Conservation (phyloP, 768 basidiomycete species). For the Sistotremastrum suecicum region DNA sequence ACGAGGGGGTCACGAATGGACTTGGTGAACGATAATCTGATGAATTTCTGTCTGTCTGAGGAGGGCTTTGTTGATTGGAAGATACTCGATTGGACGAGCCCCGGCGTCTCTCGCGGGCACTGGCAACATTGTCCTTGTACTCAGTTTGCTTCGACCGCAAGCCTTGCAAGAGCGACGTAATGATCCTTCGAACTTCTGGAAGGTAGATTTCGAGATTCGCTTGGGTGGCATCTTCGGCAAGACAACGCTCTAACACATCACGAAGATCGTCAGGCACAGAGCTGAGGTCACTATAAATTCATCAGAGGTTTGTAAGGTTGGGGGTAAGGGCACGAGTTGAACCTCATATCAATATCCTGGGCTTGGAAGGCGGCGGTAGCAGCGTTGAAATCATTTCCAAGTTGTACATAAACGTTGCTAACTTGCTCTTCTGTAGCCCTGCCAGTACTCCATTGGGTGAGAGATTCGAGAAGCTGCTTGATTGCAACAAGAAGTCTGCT, state of each 20-base stretch:
- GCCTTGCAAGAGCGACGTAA: slow-evolving; percentile 84
- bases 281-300: slow-evolving; percentile 58
- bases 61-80: too few relatives aligned
- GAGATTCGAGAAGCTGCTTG: slow-evolving; percentile 82
- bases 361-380: slow-evolving; percentile 79
- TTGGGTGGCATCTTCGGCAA: slow-evolving; percentile 78
- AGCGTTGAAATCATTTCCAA: slow-evolving; percentile 95
- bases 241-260: slow-evolving; percentile 74
- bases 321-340: slow-evolving; percentile 22
- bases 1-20: too few relatives aligned
- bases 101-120: too few relatives aligned
- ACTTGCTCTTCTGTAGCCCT: slow-evolving; percentile 66
- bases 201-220: slow-evolving; percentile 83
- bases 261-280: slow-evolving; percentile 83
- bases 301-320: slow-evolving; percentile 6
- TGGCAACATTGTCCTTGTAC: slow-evolving; percentile 23
- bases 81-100: too few relatives aligned
- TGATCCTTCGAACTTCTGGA: slow-evolving; percentile 82
- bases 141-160: slow-evolving; percentile 84
- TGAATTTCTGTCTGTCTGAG: too few relatives aligned
- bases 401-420: slow-evolving; percentile 91
- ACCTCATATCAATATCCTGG: slow-evolving; percentile 87
- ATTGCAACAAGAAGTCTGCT: slow-evolving; percentile 78
- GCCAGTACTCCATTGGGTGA: slow-evolving; percentile 71
- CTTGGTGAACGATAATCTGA: too few relatives aligned